These are phyloP conservation scores for Zoysia matrella DNA, from an alignment of 202 grass and related monocot genomes.

Conservation along the genomic window DNA sequence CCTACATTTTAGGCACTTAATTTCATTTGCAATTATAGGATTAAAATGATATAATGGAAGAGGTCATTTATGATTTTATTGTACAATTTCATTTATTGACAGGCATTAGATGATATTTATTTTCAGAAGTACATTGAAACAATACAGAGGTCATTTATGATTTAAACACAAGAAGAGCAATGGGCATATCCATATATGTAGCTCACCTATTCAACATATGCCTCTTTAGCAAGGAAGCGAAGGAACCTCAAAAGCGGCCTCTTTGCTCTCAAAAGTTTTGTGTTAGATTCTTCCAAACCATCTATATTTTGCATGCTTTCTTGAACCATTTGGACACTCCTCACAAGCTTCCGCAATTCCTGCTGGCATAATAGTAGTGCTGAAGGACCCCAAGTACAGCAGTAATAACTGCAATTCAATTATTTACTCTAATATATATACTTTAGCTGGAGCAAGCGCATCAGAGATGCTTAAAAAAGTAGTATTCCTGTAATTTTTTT, in stretches of 20 bases:
- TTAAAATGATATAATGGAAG: background rate
- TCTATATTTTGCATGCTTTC: constrained; percentile 50
- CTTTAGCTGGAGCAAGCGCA: background rate
- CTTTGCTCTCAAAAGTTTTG: constrained; percentile 63
- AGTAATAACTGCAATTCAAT: constrained; percentile 21
- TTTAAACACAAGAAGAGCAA: background rate
- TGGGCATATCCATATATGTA: background rate
- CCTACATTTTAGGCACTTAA: too few species aligned
- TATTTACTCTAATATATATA: constrained; percentile 7
- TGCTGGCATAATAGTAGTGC: constrained; percentile 38
- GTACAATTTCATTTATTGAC: background rate
- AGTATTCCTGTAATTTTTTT: constrained; percentile 11
- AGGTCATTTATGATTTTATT: background rate
- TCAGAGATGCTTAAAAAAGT: constrained; percentile 2
- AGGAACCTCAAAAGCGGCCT: constrained; percentile 75
- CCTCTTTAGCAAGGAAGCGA: constrained; percentile 68
- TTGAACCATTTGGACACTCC: constrained; percentile 65
- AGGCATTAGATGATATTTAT: background rate
- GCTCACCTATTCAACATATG: constrained; percentile 51
- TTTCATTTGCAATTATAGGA: too few species aligned
- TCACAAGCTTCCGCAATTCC: constrained; percentile 87
- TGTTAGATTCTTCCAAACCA: constrained; percentile 38
- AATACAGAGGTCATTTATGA: background rate
- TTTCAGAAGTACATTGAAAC: background rate
- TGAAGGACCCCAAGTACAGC: background rate